Conservation (phyloP, 495 filamentous ascomycete species). For the Tuber calosporum region DNA sequence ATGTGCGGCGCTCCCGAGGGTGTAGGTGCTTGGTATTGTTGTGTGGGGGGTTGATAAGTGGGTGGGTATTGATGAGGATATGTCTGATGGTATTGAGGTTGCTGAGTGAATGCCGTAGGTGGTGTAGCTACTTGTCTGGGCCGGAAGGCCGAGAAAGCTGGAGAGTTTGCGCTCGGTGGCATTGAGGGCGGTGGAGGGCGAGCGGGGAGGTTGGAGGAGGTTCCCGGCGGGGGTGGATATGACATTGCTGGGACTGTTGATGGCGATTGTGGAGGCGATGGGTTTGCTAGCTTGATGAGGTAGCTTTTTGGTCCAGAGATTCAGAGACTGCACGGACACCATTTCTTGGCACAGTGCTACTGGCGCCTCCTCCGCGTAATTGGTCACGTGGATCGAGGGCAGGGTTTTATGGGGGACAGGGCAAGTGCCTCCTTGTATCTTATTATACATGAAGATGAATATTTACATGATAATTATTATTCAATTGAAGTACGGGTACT, state of each 20-base stretch:
- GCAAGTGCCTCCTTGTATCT: neutral
- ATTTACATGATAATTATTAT: too few species aligned
- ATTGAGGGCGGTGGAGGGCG: slow-evolving; percentile 66
- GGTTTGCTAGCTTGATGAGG: neutral
- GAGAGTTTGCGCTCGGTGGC: slow-evolving; percentile 53
- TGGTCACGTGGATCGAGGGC: neutral
- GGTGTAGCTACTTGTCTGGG: slow-evolving; percentile 56
- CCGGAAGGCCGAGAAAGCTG: slow-evolving; percentile 56
- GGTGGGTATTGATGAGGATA: slow-evolving; percentile 36
- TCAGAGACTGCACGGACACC: neutral
- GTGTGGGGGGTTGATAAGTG: slow-evolving; percentile 18
- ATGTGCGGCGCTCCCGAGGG: slow-evolving; percentile 63
- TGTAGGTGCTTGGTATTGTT: slow-evolving; percentile 41
- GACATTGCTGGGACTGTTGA: slow-evolving; percentile 65
- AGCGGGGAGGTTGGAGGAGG: slow-evolving; percentile 67
- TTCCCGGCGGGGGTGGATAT: slow-evolving; percentile 87
- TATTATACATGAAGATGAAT: too few species aligned
- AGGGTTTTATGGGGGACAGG: neutral
- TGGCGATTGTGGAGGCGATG: slow-evolving; percentile 5
- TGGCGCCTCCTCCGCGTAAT: neutral
- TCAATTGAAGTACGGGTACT: too few species aligned
- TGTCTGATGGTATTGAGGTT: slow-evolving; percentile 21
- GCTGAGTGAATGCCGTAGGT: slow-evolving; percentile 29
- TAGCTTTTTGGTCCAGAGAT: neutral
- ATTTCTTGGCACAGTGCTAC: neutral